Evolutionary conservation across 495 filamentous ascomycete species (phyloP), one percentile per base, ranked within the genome.

Genomic region (Glonium stellatum): DNA sequence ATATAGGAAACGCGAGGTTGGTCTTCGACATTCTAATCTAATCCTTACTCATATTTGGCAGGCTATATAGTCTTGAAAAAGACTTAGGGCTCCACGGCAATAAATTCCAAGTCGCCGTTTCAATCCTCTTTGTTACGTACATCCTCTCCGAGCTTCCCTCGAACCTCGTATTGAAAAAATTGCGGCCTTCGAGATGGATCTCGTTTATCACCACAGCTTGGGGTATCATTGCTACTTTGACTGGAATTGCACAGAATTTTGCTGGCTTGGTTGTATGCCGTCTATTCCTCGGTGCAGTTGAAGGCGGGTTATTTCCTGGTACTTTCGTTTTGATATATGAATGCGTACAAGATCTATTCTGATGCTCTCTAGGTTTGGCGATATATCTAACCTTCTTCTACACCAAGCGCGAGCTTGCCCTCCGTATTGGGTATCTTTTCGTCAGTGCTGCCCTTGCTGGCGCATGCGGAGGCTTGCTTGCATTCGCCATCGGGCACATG

Each of bases 341-440:
- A 83, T 54, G 55, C 80, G 23, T 78, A 76, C 2, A 4, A 18
- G 39, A 44, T 11, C 4, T 18, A 15, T 44, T 15, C 39, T 44
- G 10, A 44, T 18, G 12, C 13, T 18, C 13, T 4, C 39, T 11
- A 44, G 39, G 39, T 11, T 44, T 82, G 65, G 74, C 76, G 0
- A 72, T 77, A 5, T 68, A 68, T 61, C 75, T 91, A 18, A 88
- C 84, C 0, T 79, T 89, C 54, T 89, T 90, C 72, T 91, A 90
- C 68, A 84, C 80, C 48, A 86, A 87, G 61, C 78, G 79, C 8
- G 87, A 91, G 64, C 80, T 90, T 21, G 88, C 87, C 8, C 75
- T 90, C 35, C 81, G 89, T 25, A 84, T 89, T 4, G 83, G 84
- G 0, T 89, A 89, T 65, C 77, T 92, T 4, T 92, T 92, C 69